Base-by-base conservation (phyloP, 1,284 basidiomycete species). In the Leccinum angustisporum region DNA sequence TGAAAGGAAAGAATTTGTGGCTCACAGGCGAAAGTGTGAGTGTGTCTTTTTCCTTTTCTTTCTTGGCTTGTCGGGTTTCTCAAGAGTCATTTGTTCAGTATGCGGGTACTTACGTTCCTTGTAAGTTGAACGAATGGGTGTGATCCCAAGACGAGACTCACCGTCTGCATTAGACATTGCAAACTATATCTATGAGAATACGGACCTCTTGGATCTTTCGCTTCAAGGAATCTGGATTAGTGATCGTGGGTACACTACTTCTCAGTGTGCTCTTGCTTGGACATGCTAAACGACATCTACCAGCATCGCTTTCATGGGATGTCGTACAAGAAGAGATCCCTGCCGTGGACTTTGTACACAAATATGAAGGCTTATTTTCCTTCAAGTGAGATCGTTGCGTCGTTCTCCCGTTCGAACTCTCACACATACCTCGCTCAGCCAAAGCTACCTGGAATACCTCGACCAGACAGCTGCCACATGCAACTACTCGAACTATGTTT, bases 141-240 rank as follows among this genome's bases (percentile, higher is more conserved):
- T 5, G 10, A 21, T 50, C 4, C 4, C 0, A 4, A 18, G 13
- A 25, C 13, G 3, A 10, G 10, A 31, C 56, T 62, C 33, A 63
- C n/a, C 13, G 21, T 53, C 33, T 18, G 27, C 56, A 25, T 50
- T 50, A 91, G 89, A 91, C 67, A 86, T 90, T 63, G 89, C 90
- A 2, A 85, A 91, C 72, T 88, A 82, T 68, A 87, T 92, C 58
- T 88, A 85, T 66, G 80, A 82, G 34, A 76, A 91, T 57, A 82
- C 86, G 0, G 72, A 67, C 2, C 66, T 75, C 0, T 72, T 91
- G 8, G 80, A 83, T 58, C 77, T 91, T 25, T 76, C 80, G 25
- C 76, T 91, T 33, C 84, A 87, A 68, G 90, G 89, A 5, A 84
- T 88, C 43, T 91, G 87, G 86, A 84, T 90, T 43, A 79, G 79